Evolutionary conservation across 768 basidiomycete genomes (phyloP), one percentile per base, ranked within the genome.

Genomic region (Collybiopsis luxurians): DNA sequence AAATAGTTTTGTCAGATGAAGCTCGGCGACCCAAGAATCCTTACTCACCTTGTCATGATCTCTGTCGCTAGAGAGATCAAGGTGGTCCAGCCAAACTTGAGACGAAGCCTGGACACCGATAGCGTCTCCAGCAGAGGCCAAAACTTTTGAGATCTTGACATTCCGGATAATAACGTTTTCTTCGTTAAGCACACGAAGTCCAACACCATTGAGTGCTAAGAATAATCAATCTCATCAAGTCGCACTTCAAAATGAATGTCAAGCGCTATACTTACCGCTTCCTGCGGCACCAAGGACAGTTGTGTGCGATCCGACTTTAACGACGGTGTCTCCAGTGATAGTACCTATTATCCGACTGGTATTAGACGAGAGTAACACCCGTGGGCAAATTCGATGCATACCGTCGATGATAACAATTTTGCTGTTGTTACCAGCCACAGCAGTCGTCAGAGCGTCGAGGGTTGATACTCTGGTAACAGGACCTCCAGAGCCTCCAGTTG

Each of bases 151-250:
- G 51, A 80, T 75, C 60, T 77, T 79, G 64, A 80, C 66, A 60
- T 80, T 80, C 30, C 79, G 73, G 59, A 80, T 73, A 64, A 80
- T 80, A 52, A 80, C 78, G 55, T 80, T 79, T 36, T 56, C 64
- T 40, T 70, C 72, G 43, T 74, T 61, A 48, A 77, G 57, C 31
- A 79, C 77, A 45, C 78, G 77, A 30, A 80, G 69, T 1, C 79
- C 79, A 59, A 79, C 70, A 44, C 78, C 78, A 42, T 66, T 66
- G 51, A 80, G 75, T 23, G 74, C 77, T 79, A 36, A 4, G 52
- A 56, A 36, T 36, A 34, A 49, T 27, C 28, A 34, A 52, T 26
- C 24, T 24, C 27, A 27, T 19, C 1, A 0, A 0, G 2, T 26
- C 26, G 53, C 24, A 56, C 19, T 24, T 30, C 3, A 24, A n/a